These are phyloP conservation scores for Arctium lappa DNA, from an alignment of 129 eudicot genomes.

Conservation along the genomic window DNA sequence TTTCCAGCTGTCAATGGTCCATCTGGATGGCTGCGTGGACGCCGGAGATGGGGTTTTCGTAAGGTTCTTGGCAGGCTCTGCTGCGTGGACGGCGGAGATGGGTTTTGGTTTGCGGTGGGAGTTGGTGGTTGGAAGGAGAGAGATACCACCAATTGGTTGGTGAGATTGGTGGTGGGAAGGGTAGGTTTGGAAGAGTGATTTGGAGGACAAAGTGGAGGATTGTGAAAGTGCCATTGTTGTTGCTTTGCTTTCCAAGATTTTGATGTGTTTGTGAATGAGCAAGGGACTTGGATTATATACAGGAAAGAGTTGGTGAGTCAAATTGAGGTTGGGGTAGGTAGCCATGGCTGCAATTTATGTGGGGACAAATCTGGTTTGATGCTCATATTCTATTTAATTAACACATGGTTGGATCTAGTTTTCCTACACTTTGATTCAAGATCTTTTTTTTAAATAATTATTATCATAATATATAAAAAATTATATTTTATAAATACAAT, in stretches of 20 bases:
- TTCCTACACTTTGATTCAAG: too few species aligned
- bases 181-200: slow-evolving; percentile 19
- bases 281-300: background rate
- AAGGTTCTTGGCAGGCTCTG: slow-evolving; percentile 31
- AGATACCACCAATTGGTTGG: slow-evolving; percentile 12
- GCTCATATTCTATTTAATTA: background rate
- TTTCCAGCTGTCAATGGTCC: slow-evolving; percentile 47
- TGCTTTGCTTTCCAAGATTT: background rate
- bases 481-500: too few species aligned
- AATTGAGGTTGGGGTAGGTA: background rate
- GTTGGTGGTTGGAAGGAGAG: slow-evolving; percentile 5
- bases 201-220: slow-evolving; percentile 29
- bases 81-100: slow-evolving; percentile 49
- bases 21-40: slow-evolving; percentile 7
- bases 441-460: too few species aligned
- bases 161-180: slow-evolving; percentile 1
- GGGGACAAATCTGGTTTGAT: background rate
- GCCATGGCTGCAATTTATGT: background rate
- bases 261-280: background rate
- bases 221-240: slow-evolving; percentile 40
- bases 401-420: background rate
- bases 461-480: too few species aligned
- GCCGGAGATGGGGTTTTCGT: background rate
- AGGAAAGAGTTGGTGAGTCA: background rate
- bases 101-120: slow-evolving; percentile 10